phyloP scores from a whole-genome alignment of 345 rosid species.

The Lenwebbia sp. region DNA sequence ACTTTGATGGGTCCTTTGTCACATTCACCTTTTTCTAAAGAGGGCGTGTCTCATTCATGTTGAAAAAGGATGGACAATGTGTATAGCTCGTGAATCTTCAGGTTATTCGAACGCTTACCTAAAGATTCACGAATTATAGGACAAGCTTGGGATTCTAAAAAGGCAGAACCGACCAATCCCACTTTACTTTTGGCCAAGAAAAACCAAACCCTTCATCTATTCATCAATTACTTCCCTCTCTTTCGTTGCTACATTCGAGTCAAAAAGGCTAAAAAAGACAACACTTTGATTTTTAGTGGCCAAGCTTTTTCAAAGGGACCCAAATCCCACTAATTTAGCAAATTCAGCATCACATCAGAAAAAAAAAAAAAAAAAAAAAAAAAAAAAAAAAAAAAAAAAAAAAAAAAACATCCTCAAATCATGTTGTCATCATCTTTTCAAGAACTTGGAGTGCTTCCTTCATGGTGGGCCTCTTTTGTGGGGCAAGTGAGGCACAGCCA shows the following conservation, averaged over 20 bases:
- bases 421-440: conserved; percentile 26
- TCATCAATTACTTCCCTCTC: background rate
- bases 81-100: background rate
- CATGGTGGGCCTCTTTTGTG: conserved; percentile 84
- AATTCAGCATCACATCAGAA: background rate
- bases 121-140: background rate
- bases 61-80: background rate
- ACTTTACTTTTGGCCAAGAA: background rate
- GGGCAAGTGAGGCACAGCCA: conserved; percentile 49
- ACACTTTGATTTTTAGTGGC: conserved; percentile 11
- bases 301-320: conserved; percentile 3
- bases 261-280: background rate
- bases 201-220: background rate
- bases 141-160: background rate
- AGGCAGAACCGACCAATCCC: background rate
- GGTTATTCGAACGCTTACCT: background rate
- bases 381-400: background rate
- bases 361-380: background rate
- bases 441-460: conserved; percentile 63
- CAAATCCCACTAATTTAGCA: background rate
- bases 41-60: background rate
- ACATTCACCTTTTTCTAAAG: background rate
- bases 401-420: background rate
- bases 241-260: background rate
- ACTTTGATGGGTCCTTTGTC: background rate